These are phyloP conservation scores for Tylopilus cervinicoccineus DNA, from an alignment of 768 basidiomycete species.

Conservation along the genomic window DNA sequence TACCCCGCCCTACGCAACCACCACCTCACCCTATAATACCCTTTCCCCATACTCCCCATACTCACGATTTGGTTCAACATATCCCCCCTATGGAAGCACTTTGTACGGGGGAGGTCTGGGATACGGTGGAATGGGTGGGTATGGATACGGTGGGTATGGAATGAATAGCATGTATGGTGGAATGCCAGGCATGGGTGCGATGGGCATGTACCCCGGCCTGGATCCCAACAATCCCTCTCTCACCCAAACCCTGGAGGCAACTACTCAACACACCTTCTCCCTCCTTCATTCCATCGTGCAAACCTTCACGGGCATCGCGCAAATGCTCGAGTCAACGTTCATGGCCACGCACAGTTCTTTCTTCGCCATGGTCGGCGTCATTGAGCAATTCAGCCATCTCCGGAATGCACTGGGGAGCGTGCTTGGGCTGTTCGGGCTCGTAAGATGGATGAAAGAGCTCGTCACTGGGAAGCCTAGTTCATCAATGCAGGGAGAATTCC, in stretches of 20 bases:
- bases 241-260: slow-evolving; percentile 82
- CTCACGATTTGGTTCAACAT: slow-evolving; percentile 33
- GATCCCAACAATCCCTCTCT: slow-evolving; percentile 60
- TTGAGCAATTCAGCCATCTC: slow-evolving; percentile 91
- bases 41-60: slow-evolving; percentile 47
- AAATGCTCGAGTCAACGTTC: slow-evolving; percentile 97
- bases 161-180: slow-evolving; percentile 46
- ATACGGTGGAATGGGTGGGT: slow-evolving; percentile 44
- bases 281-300: slow-evolving; percentile 94
- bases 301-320: slow-evolving; percentile 90
- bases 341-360: slow-evolving; percentile 96
- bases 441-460: slow-evolving; percentile 78
- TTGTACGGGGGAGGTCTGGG: slow-evolving; percentile 31
- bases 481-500: slow-evolving; percentile 61
- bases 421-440: slow-evolving; percentile 83
- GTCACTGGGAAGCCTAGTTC: slow-evolving; percentile 45
- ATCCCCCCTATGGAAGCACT: slow-evolving; percentile 32
- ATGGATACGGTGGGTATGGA: slow-evolving; percentile 45
- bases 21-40: slow-evolving; percentile 42
- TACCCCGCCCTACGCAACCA: slow-evolving; percentile 31
- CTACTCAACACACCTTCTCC: slow-evolving; percentile 89
- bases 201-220: slow-evolving; percentile 37
- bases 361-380: slow-evolving; percentile 94
- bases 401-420: slow-evolving; percentile 93
- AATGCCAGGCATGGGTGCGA: slow-evolving; percentile 38